Evolutionary conservation across 805 yeast species (phyloP), one percentile per base, ranked within the genome.

Genomic region (Hanseniaspora mollemarum): DNA sequence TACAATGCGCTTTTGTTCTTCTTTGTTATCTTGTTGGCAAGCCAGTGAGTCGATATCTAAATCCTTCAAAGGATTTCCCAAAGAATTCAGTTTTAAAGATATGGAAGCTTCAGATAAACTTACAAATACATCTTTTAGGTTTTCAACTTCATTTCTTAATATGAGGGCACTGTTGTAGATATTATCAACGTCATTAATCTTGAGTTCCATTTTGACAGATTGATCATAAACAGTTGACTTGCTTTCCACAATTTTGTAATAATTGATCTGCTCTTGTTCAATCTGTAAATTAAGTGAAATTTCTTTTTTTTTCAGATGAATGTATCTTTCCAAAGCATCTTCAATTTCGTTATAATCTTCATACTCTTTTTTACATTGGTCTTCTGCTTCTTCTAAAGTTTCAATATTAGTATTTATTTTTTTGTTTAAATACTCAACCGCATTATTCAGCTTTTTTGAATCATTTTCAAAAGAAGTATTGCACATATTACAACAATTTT

Each of bases 401-500:
- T 54, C 51, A 2, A 50, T 43, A 19, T 52, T 53, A 13, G 37
- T 44, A 13, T 35, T 29, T 12, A 51, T 28, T 57, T 52, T 32
- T 46, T 43, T 5, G 39, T 43, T 25, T 24, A 48, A 18, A 48
- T 52, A 21, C 21, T 44, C 26, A 45, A 42, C 18, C 50, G 38
- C 28, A 10, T 26, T n/a, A 10, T 38, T 21, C 22, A 51, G 28
- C 3, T 49, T 41, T 10, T 43, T 39, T 6, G 22, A 19, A n/a
- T 41, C 43, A 1, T 26, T 18, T 25, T 32, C 35, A 64, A 87
- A 83, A 12, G 73, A 69, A 46, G 94, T 71, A 18, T 76, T 75
- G 63, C 97, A 90, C 40, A 88, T 67, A 39, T 80, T 67, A 63
- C 96, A 90, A 43, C 75, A 70, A 10, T 78, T 72, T 8, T 74